Evolutionary conservation across 2,329 filamentous ascomycete species (phyloP).

Genomic region (Arthroderma uncinatum): DNA sequence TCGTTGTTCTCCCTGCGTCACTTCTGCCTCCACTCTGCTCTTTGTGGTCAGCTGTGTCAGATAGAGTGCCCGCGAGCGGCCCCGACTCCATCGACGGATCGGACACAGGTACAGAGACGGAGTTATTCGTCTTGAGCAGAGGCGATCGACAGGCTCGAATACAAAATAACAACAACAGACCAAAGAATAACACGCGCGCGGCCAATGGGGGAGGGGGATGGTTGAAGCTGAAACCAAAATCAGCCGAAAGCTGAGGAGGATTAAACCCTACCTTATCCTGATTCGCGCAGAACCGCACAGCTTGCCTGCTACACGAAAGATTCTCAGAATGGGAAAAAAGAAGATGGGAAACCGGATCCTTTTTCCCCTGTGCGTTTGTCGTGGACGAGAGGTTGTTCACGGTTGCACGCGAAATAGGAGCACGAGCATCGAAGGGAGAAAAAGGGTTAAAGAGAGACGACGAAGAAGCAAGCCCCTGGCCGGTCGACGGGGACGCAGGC

Average conservation of each 20-base stretch:
- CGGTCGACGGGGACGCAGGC: conserved; percentile 3
- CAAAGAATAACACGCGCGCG: neutral
- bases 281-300: neutral
- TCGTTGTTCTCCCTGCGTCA: conserved; percentile 1
- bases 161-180: conserved; percentile 1
- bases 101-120: neutral
- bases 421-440: neutral
- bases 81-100: neutral
- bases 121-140: neutral
- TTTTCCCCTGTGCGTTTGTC: neutral
- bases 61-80: neutral
- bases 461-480: neutral
- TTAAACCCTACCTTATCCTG: conserved; percentile 3
- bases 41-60: neutral
- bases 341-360: neutral
- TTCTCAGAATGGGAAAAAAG: neutral
- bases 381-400: neutral
- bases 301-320: neutral
- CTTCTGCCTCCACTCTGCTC: neutral
- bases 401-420: neutral
- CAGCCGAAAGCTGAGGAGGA: conserved; percentile 4
- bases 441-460: neutral
- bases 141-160: neutral
- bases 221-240: conserved; percentile 1
- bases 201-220: neutral